A percentile compares a stretch with the other conserved stretches of the same genome.
These are phyloP conservation scores for Syzygium aqueum DNA, from an alignment of 345 rosid genomes.

Conservation along the genomic window DNA sequence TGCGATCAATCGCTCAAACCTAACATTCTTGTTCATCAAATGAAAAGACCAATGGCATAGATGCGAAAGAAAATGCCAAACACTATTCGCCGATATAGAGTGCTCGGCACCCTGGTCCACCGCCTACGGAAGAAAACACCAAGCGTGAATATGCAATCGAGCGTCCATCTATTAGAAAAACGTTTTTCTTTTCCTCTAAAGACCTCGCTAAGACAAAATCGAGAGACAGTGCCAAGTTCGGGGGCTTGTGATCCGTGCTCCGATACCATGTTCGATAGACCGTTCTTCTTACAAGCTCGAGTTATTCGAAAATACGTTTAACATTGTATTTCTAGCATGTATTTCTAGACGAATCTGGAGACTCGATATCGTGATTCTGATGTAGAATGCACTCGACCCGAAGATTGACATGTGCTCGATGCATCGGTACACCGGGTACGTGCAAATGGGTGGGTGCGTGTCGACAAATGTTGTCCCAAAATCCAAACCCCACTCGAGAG, in stretches of 20 bases:
- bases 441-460: background rate
- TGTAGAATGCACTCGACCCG: background rate
- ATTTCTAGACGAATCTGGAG: background rate
- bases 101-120: background rate
- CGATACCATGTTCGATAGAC: background rate
- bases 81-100: accelerated
- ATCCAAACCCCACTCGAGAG: background rate
- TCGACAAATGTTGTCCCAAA: background rate
- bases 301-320: background rate
- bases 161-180: background rate
- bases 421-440: background rate
- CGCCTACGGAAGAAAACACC: background rate
- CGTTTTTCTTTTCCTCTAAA: background rate
- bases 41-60: background rate
- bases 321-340: background rate
- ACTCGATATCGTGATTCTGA: background rate
- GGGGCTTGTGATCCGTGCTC: background rate
- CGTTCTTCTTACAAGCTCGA: background rate
- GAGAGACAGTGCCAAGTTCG: background rate
- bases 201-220: background rate
- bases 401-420: background rate
- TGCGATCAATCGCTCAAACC: accelerated
- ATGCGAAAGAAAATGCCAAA: background rate
- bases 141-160: background rate
- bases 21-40: background rate